Percentiles rank a stretch among this genome's conserved stretches.
These are phyloP conservation scores for Tricholoma furcatifolium DNA, from an alignment of 768 basidiomycete genomes.

Conservation along the genomic window DNA sequence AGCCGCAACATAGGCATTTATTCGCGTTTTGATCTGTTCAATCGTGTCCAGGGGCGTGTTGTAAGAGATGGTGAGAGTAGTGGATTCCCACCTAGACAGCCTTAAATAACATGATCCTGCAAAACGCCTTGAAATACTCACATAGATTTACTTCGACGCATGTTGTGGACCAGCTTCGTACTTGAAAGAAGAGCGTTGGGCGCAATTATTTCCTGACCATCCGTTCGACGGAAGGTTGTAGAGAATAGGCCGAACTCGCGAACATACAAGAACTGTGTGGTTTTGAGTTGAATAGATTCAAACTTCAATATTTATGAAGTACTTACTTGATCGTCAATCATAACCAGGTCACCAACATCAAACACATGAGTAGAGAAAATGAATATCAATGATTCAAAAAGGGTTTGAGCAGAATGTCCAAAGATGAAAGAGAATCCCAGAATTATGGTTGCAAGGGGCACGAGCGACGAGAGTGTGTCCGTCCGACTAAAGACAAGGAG, in stretches of 20 bases:
- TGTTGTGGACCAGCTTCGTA: conserved; percentile 75
- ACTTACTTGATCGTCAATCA: conserved; percentile 71
- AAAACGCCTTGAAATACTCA: conserved; percentile 28
- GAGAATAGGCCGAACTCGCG: conserved; percentile 81
- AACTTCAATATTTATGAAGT: background rate
- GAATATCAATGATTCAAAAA: conserved; percentile 83
- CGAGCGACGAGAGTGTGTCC: conserved; percentile 68
- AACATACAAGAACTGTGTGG: conserved; percentile 44
- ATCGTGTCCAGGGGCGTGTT: conserved; percentile 69
- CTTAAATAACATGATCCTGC: background rate
- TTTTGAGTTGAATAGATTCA: background rate
- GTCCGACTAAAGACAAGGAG: conserved; percentile 72
- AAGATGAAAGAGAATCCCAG: conserved; percentile 87
- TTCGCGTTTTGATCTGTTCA: conserved; percentile 59
- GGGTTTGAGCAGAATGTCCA: conserved; percentile 73
- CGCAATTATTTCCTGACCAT: conserved; percentile 77
- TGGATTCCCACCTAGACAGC: conserved; percentile 60
- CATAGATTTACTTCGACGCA: conserved; percentile 75
- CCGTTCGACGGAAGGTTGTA: conserved; percentile 76
- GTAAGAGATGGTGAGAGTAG: conserved; percentile 63
- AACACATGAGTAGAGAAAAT: conserved; percentile 87
- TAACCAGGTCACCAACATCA: conserved; percentile 78
- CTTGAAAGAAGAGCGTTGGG: conserved; percentile 72
- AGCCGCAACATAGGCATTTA: conserved; percentile 56
- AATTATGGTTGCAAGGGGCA: conserved; percentile 77